These are phyloP conservation scores for Eruca vesicaria DNA, from an alignment of 441 rosid species.

Conservation along the genomic window DNA sequence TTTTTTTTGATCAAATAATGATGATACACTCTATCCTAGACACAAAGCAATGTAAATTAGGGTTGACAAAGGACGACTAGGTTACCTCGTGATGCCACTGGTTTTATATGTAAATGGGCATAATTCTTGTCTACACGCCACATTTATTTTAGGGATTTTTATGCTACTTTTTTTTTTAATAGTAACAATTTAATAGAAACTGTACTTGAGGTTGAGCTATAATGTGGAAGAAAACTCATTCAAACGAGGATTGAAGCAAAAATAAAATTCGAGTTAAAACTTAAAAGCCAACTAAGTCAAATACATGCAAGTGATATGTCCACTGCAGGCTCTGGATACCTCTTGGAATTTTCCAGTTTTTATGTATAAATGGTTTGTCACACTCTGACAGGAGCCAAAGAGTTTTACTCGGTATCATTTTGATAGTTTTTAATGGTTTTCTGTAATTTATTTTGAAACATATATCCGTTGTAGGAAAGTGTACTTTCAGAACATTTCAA, in stretches of 20 bases:
- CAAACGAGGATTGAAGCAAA: background rate
- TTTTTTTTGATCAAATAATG: too few species aligned
- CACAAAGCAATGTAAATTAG: too few species aligned
- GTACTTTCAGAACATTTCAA: background rate
- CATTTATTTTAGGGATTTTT: background rate
- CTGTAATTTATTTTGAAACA: background rate
- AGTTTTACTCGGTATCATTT: background rate
- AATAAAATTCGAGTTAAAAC: background rate
- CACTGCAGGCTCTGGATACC: background rate
- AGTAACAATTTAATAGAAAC: background rate
- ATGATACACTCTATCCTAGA: too few species aligned
- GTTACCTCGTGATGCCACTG: too few species aligned
- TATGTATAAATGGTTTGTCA: background rate
- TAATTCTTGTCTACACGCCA: background rate
- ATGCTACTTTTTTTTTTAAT: background rate
- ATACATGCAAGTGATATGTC: background rate
- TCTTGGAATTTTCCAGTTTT: background rate
- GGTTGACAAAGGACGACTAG: too few species aligned
- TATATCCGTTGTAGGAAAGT: conserved; percentile 19
- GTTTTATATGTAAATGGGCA: too few species aligned
- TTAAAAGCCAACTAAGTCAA: background rate
- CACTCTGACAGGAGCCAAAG: background rate
- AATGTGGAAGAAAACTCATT: background rate
- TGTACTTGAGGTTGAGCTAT: background rate
- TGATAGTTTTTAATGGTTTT: background rate